Conservation (phyloP, 768 basidiomycete species). For the Erythrobasidium yunnanense region DNA sequence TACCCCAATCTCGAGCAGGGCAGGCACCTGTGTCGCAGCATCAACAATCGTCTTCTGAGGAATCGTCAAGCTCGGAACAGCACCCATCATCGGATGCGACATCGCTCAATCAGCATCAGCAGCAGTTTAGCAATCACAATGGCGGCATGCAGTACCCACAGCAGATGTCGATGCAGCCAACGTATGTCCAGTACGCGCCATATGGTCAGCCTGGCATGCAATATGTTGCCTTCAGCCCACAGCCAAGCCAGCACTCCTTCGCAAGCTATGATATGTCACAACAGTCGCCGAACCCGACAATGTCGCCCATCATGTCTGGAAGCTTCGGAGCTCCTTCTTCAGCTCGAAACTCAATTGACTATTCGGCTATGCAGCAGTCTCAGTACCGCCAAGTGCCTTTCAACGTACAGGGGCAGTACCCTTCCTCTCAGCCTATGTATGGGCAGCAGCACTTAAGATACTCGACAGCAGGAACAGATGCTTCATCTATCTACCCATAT, state of each 20-base stretch:
- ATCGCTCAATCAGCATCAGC: no score
- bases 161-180: neutral
- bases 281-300: neutral
- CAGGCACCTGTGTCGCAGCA: neutral
- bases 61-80: neutral
- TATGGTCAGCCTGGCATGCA: neutral
- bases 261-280: neutral
- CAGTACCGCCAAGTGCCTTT: neutral
- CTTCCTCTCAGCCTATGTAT: neutral
- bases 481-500: slow-evolving; percentile 5
- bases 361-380: neutral
- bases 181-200: neutral
- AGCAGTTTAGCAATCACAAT: no score
- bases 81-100: neutral
- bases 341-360: neutral
- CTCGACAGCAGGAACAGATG: neutral
- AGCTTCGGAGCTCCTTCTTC: neutral
- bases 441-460: neutral
- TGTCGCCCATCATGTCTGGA: neutral
- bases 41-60: neutral
- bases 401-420: neutral
- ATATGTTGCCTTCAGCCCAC: neutral
- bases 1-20: neutral
- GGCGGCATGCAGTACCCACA: no score
- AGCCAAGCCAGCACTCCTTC: neutral